Evolutionary conservation across 495 filamentous ascomycete genomes (phyloP), one percentile per base, ranked within the genome.

Genomic region (Talaromyces thailandensis): DNA sequence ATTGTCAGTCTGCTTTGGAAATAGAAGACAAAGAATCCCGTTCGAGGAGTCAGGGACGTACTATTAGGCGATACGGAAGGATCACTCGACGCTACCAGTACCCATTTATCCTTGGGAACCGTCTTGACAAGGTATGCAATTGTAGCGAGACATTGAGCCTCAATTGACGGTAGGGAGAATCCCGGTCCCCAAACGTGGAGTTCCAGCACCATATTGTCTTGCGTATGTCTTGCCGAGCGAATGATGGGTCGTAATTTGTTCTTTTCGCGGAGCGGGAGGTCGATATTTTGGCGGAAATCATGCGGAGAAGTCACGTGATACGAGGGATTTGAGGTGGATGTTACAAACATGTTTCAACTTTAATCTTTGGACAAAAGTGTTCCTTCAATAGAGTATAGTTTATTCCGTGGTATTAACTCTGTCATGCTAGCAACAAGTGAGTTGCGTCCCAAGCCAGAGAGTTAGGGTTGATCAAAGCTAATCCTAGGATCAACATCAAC

Each of bases 141-240:
- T 43, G 86, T 77, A 14, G 90, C 88, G 50, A 93, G 82, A 65
- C 89, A 97, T 81, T 95, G 89, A 57, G 94, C 80, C 62, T 96
- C 93, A 63, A 97, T 87, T 58, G 93, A 97, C 9, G 93, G 89
- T 43, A 97, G 83, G 28, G 80, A 81, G 72, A 95, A 95, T 37
- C 88, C 92, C 32, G 92, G 90, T 45, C 94, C 93, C 90, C 91
- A 96, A 64, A 96, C 83, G 71, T 96, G 89, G 43, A 98, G 84
- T 80, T 93, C 85, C 14, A 96, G 77, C 64, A 85, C 51, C 51
- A 55, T 55, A 5, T 55, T 55, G 12, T 25, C 26, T n/a, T n/a
- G n/a, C n/a, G n/a, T n/a, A n/a, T n/a, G 21, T 26, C 51, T 55
- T 21, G 12, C 6, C 48, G 43, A 4, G 1, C 3, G 18, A n/a